Evolutionary conservation across 352 stramenopile species (phyloP).

Genomic region (Globisporangium apiculatum): DNA sequence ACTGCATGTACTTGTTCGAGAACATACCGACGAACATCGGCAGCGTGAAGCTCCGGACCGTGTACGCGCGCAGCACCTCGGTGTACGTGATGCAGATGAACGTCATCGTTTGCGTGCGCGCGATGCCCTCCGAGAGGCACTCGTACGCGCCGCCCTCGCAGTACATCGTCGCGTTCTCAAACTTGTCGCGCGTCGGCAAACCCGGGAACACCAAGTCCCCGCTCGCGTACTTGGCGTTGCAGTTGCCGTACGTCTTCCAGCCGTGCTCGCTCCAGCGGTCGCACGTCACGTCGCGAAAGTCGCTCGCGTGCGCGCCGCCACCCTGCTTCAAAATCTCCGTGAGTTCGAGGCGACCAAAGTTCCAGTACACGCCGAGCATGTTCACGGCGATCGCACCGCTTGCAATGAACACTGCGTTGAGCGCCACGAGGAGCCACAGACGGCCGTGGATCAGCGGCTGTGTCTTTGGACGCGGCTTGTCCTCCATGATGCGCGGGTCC

Average conservation of each 20-base stretch:
- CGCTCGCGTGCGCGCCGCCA: constrained; percentile 28
- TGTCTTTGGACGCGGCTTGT: constrained; percentile 48
- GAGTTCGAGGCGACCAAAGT: constrained; percentile 40
- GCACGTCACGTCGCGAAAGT: constrained; percentile 47
- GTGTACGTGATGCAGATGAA: constrained; percentile 65
- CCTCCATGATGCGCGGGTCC: constrained; percentile 51
- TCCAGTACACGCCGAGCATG: constrained; percentile 61
- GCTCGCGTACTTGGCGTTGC: constrained; percentile 26
- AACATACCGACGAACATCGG: constrained; percentile 57
- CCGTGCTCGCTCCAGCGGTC: constrained; percentile 41
- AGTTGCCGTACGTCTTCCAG: constrained; percentile 56
- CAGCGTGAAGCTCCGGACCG: constrained; percentile 64
- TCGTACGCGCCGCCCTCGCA: constrained; percentile 59
- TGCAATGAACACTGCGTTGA: constrained; percentile 55
- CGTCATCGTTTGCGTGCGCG: constrained; percentile 67
- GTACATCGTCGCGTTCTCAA: constrained; percentile 35
- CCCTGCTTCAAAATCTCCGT: constrained; percentile 44
- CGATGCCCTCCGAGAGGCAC: constrained; percentile 50
- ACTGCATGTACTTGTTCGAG: constrained; percentile 58
- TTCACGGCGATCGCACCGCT: constrained; percentile 38
- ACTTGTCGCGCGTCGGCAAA: constrained; percentile 19
- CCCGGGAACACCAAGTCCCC: constrained; percentile 47
- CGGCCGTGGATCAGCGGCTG: constrained; percentile 47
- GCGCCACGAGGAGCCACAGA: constrained; percentile 46
- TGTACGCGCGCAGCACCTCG: constrained; percentile 72